Conservation (phyloP, 176 grass and related monocot genomes). For the Oryza glumipatula region DNA sequence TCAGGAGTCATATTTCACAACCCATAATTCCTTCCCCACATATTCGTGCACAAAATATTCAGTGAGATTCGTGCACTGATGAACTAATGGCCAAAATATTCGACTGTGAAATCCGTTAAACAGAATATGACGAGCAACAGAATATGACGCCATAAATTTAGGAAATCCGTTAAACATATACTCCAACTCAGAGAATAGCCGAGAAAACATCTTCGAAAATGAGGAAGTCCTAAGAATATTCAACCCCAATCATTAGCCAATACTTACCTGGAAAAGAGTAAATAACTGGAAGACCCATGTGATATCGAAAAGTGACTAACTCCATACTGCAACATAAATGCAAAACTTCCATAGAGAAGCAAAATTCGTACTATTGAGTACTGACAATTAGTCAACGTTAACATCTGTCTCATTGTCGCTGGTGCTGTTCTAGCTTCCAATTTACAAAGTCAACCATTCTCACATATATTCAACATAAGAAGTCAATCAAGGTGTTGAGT, state of each 20-base stretch:
- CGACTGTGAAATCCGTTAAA: too few relatives aligned
- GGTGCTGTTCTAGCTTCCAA: background rate
- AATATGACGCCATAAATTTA: too few relatives aligned
- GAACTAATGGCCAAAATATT: too few relatives aligned
- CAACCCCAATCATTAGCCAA: background rate
- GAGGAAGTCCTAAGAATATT: background rate
- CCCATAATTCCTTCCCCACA: too few relatives aligned
- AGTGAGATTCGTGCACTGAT: too few relatives aligned
- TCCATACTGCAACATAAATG: too few relatives aligned
- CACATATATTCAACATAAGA: background rate
- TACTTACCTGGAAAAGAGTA: background rate
- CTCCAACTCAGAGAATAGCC: background rate
- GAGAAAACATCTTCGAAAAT: background rate
- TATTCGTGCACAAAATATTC: too few relatives aligned
- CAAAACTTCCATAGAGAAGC: background rate
- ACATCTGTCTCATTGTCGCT: background rate
- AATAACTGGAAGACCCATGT: background rate
- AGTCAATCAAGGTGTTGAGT: background rate
- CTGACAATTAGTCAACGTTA: background rate
- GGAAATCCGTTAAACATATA: too few relatives aligned
- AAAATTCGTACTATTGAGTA: background rate
- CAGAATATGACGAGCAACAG: too few relatives aligned
- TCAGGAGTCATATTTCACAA: too few relatives aligned
- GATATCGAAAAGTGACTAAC: background rate
- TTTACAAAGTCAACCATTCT: background rate